Conservation (phyloP, 2,329 filamentous ascomycete genomes). For the Xylariaceae sp. region DNA sequence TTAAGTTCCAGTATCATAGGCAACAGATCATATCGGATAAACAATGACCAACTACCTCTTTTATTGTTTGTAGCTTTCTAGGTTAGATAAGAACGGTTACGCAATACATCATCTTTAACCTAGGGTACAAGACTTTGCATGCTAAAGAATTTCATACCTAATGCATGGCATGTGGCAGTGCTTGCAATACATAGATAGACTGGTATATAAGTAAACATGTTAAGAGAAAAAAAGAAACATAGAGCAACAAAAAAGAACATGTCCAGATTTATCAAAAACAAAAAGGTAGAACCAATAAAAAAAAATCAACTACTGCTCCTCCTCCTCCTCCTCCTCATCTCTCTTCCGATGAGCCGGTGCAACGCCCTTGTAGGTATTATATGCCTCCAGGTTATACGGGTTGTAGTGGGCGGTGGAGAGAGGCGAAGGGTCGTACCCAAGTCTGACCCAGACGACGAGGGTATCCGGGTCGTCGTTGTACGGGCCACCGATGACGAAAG, state of each 20-base stretch:
- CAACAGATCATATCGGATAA: too few relatives aligned
- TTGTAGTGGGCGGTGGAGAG: neutral
- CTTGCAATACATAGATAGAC: too few relatives aligned
- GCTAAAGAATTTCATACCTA: too few relatives aligned
- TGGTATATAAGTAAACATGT: too few relatives aligned
- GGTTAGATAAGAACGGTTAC: too few relatives aligned
- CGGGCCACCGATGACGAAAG: constrained; percentile 6
- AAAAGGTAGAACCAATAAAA: neutral
- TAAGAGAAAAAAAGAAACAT: too few relatives aligned
- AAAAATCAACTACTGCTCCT: neutral
- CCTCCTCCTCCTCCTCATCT: neutral
- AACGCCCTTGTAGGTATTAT: constrained; percentile 11
- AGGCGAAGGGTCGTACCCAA: neutral
- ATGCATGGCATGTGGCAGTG: too few relatives aligned
- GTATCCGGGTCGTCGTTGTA: constrained; percentile 5
- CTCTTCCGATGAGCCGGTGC: neutral
- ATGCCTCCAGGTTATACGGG: constrained; percentile 1
- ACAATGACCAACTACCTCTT: too few relatives aligned
- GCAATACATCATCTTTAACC: too few relatives aligned
- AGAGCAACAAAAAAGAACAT: neutral
- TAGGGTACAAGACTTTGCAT: too few relatives aligned
- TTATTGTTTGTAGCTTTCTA: too few relatives aligned
- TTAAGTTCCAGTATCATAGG: too few relatives aligned
- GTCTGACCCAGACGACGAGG: constrained; percentile 11
- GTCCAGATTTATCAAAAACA: neutral